Conservation (phyloP, 2,329 filamentous ascomycete genomes). For the Aspergillus amoenus region DNA sequence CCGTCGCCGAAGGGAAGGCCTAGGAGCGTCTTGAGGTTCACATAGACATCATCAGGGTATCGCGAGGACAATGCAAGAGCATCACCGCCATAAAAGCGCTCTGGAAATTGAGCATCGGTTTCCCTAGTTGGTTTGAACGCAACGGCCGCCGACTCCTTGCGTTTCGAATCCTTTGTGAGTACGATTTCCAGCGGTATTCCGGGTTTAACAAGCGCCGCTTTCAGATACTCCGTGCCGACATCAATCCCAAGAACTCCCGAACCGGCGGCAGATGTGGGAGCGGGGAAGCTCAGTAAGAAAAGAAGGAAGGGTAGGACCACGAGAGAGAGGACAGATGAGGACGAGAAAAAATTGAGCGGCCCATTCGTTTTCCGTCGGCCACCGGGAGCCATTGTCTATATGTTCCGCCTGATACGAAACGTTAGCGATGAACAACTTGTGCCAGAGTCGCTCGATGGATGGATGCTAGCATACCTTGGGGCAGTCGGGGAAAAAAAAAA, state of each 20-base stretch:
- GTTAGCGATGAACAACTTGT: neutral
- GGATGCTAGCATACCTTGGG: slow-evolving; percentile 5
- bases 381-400: slow-evolving; percentile 33
- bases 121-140: slow-evolving; percentile 85
- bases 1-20: slow-evolving; percentile 59
- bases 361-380: slow-evolving; percentile 27
- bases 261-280: slow-evolving; percentile 58
- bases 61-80: slow-evolving; percentile 82
- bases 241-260: slow-evolving; percentile 89
- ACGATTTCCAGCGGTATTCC: slow-evolving; percentile 97
- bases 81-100: slow-evolving; percentile 88
- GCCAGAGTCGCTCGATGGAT: neutral
- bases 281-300: slow-evolving; percentile 55
- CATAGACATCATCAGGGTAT: slow-evolving; percentile 91
- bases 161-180: slow-evolving; percentile 93
- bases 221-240: slow-evolving; percentile 94
- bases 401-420: slow-evolving; percentile 21
- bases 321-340: slow-evolving; percentile 41
- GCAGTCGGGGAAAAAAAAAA: slow-evolving; percentile 10
- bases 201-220: slow-evolving; percentile 92
- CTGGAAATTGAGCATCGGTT: slow-evolving; percentile 70
- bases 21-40: slow-evolving; percentile 88
- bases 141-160: slow-evolving; percentile 88
- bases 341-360: slow-evolving; percentile 16
- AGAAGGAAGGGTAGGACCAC: slow-evolving; percentile 53